A percentile compares a stretch with the other conserved stretches of the same genome.
phyloP scores from a whole-genome alignment of 1,284 basidiomycete genomes.

The Hemileia vastatrix region DNA sequence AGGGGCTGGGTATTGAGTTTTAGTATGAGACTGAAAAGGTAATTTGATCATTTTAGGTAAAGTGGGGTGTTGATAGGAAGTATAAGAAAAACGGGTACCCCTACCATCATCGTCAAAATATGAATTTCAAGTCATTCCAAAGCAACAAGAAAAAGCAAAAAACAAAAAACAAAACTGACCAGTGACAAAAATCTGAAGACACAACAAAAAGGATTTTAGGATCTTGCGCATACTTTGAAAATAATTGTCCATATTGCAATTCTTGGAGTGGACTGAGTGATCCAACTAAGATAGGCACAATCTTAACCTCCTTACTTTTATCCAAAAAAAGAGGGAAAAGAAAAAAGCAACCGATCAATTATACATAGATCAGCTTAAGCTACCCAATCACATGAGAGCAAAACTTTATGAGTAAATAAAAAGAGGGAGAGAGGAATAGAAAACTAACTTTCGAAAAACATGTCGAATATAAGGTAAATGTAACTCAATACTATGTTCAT shows the following conservation, averaged over 20 bases:
- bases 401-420: background rate
- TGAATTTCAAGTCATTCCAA: background rate
- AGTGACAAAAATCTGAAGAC: constrained; percentile 97
- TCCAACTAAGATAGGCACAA: constrained; percentile 89
- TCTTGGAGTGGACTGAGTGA: constrained; percentile 59
- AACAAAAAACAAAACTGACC: constrained; percentile 51
- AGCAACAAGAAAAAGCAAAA: background rate
- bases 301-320: constrained; percentile 63
- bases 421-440: background rate
- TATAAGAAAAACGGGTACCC: constrained; percentile 82
- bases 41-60: too few species aligned
- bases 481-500: constrained; percentile 97
- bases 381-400: background rate
- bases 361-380: background rate
- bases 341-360: background rate
- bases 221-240: constrained; percentile 68
- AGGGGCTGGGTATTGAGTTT: too few species aligned
- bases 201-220: constrained; percentile 77
- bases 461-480: constrained; percentile 87
- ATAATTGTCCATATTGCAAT: constrained; percentile 55
- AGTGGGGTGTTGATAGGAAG: constrained; percentile 71
- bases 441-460: constrained; percentile 63
- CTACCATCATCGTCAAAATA: too few species aligned
- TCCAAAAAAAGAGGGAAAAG: background rate
- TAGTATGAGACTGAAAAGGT: too few species aligned